Conservation (phyloP, 2,329 filamentous ascomycete species). For the Venturia aucupariae region DNA sequence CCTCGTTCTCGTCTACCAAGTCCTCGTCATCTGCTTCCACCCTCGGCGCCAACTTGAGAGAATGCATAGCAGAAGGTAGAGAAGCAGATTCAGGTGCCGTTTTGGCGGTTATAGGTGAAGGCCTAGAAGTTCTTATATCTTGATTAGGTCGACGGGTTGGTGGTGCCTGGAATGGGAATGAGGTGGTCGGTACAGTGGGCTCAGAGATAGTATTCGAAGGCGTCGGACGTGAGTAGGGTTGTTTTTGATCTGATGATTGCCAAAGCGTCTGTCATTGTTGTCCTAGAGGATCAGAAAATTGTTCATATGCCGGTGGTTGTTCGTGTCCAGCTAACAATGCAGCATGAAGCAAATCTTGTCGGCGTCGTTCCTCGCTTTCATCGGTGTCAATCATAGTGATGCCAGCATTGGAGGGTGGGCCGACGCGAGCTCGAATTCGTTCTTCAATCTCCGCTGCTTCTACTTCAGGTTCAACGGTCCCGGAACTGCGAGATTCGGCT, state of each 20-base stretch:
- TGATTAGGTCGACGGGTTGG: background rate
- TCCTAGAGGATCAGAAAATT: background rate
- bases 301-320: background rate
- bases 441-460: background rate
- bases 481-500: background rate
- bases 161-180: background rate
- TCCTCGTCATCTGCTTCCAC: background rate
- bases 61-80: background rate
- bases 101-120: background rate
- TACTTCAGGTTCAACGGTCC: background rate
- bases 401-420: background rate
- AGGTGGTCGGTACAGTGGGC: background rate
- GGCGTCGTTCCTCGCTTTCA: background rate
- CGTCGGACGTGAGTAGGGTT: background rate
- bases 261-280: background rate
- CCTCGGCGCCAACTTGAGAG: background rate
- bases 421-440: background rate
- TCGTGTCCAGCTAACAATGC: background rate
- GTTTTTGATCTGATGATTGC: background rate
- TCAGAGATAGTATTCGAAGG: background rate
- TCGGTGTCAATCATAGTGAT: slow-evolving; percentile 7
- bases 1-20: background rate
- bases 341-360: background rate
- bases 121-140: background rate
- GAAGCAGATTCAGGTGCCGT: background rate